These are phyloP conservation scores for Acorus calamus DNA, from an alignment of 106 monocot genomes.

Conservation along the genomic window DNA sequence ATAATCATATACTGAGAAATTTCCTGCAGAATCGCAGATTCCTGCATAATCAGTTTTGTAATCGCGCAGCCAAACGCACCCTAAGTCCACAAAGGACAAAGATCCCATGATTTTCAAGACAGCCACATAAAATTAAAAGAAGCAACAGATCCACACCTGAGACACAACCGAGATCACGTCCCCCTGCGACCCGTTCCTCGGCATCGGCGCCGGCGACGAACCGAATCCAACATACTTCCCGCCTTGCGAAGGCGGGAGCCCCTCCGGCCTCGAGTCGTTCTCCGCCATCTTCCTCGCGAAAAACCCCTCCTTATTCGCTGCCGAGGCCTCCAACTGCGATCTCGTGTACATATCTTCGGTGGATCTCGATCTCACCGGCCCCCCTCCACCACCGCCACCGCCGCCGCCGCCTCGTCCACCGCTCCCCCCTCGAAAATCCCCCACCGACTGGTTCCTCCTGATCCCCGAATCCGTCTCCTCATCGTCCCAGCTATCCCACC, in stretches of 20 bases:
- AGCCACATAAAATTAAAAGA: too few species aligned
- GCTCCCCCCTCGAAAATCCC: constrained; percentile 15
- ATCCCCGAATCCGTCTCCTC: constrained; percentile 21
- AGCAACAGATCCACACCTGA: constrained; percentile 13
- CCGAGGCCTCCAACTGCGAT: constrained; percentile 19
- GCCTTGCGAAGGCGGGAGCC: constrained; percentile 29
- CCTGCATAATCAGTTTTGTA: too few species aligned
- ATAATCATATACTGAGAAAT: too few species aligned
- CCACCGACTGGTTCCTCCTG: constrained; percentile 28
- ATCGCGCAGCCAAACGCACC: too few species aligned
- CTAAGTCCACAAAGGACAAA: too few species aligned
- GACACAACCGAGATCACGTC: constrained; percentile 28
- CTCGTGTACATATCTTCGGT: constrained; percentile 28
- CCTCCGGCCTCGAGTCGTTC: constrained; percentile 25
- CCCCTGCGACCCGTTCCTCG: constrained; percentile 17
- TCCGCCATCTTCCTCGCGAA: constrained; percentile 33
- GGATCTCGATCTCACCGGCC: constrained; percentile 18
- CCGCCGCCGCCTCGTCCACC: constrained; percentile 2
- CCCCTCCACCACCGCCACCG: background rate
- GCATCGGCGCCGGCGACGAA: constrained; percentile 11
- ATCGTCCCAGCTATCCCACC: constrained; percentile 22
- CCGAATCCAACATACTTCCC: constrained; percentile 44
- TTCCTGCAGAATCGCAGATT: too few species aligned
- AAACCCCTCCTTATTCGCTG: constrained; percentile 24
- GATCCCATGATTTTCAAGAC: too few species aligned